Conservation (phyloP, 164 flowering plant genomes). For the Chimonanthus salicifolius region DNA sequence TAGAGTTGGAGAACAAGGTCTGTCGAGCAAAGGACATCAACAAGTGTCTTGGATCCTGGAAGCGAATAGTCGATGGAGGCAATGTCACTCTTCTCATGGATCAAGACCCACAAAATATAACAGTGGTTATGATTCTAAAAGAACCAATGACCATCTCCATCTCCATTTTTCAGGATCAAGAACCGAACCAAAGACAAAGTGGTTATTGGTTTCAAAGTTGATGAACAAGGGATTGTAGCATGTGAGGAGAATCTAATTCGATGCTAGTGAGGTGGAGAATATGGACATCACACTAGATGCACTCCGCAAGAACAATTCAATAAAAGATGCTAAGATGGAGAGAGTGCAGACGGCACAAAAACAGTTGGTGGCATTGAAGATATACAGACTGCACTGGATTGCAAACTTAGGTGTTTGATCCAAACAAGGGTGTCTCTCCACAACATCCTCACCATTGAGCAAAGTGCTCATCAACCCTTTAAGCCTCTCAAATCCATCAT, state of each 20-base stretch:
- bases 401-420: slow-evolving; percentile 46
- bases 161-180: slow-evolving; percentile 25
- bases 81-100: neutral
- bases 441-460: slow-evolving; percentile 34
- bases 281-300: slow-evolving; percentile 23
- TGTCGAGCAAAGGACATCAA: slow-evolving; percentile 19
- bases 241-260: slow-evolving; percentile 9
- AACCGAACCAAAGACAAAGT: slow-evolving; percentile 23
- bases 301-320: neutral
- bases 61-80: slow-evolving; percentile 10
- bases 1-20: slow-evolving; percentile 6
- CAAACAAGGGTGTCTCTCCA: slow-evolving; percentile 54
- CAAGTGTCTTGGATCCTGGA: slow-evolving; percentile 22
- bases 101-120: slow-evolving; percentile 9
- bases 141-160: slow-evolving; percentile 25
- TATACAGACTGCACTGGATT: slow-evolving; percentile 41
- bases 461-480: slow-evolving; percentile 1
- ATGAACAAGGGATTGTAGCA: slow-evolving; percentile 10
- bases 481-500: neutral
- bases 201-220: slow-evolving; percentile 29
- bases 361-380: slow-evolving; percentile 50
- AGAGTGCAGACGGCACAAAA: slow-evolving; percentile 25
- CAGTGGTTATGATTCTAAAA: slow-evolving; percentile 20
- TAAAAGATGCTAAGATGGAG: slow-evolving; percentile 24
- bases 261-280: slow-evolving; percentile 28